Evolutionary conservation across 2,329 filamentous ascomycete species (phyloP), one percentile per base, ranked within the genome.

Genomic region (Balansia obtecta): DNA sequence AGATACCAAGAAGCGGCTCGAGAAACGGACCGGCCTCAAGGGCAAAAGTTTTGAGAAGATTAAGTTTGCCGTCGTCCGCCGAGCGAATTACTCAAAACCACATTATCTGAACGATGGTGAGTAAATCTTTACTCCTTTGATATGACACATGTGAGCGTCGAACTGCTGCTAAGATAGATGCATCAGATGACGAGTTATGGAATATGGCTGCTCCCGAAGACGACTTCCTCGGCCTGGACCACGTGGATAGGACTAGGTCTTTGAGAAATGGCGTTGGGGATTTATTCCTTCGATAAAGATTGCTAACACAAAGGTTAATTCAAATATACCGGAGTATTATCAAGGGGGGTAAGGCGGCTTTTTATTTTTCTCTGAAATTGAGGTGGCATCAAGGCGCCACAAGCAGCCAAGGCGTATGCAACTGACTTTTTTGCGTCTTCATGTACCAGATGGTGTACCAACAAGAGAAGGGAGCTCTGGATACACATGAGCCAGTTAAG

Each of bases 11-110:
- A 88, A 95, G 69, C 82, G 93, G n/a, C 73, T 98, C 4, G 90
- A 93, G 58, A 91, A 90, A 67, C 79, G 91, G 52, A 95, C 88
- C 0, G 90, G 90, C 27, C 83, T 98, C 70, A 96, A 96, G 69
- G 94, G 93, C 66, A 98, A 98, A 74, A 88, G 88, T 57, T 90
- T 98, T 58, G 91, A 98, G 68, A 97, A 97, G 75, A 93, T 98
- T 68, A 96, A 94, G 68, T 96, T 98, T 72, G 86, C 89, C 7
- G 69, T 95, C 33, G 78, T 96, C 48, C 74, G 82, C 65, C 75
- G 86, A 64, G 76, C 80, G 48, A 73, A 74, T 41, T 94, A 87
- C 67, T 82, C 85, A 39, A 88, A 85, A 62, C 85, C 89, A 27
- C 77, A 81, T 53, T 94, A 94, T 69, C 73, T 98, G 45, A 82